Conservation (phyloP, 768 basidiomycete species). For the Pleurotus citrinopileatus region DNA sequence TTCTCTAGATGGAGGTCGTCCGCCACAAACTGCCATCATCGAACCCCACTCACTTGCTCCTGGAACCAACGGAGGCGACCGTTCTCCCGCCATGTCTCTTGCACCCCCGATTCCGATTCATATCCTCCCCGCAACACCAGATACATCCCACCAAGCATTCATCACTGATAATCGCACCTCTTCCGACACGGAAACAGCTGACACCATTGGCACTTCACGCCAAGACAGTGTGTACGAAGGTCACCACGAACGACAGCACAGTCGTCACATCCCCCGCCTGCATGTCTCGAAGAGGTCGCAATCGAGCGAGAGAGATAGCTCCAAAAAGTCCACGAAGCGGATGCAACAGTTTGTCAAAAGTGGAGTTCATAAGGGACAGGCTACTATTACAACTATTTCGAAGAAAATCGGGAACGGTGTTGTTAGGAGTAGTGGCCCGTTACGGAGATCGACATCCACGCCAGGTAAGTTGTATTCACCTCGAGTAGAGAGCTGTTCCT, state of each 20-base stretch:
- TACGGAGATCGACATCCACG: conserved; percentile 64
- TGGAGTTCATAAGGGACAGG: conserved; percentile 71
- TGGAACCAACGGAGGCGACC: conserved; percentile 6
- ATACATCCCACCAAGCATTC: conserved; percentile 22
- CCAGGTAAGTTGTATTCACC: conserved; percentile 45
- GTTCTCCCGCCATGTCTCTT: conserved; percentile 12
- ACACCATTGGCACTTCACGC: not conserved
- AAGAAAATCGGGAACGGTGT: conserved; percentile 75
- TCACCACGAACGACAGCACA: conserved; percentile 10
- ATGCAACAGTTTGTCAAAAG: conserved; percentile 74
- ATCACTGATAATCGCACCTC: conserved; percentile 9
- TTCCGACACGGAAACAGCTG: conserved; percentile 2
- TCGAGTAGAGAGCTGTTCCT: not conserved
- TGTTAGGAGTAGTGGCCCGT: conserved; percentile 44
- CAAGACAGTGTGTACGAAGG: conserved; percentile 11
- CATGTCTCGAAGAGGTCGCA: conserved; percentile 29
- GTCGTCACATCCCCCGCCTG: not conserved
- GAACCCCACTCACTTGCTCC: not conserved
- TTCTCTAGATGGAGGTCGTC: not conserved
- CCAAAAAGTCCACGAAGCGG: conserved; percentile 56
- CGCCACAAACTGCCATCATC: not conserved
- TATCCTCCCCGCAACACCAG: conserved; percentile 61
- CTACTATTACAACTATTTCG: conserved; percentile 71
- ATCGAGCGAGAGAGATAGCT: conserved; percentile 42
- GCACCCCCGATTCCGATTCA: conserved; percentile 48